A percentile compares a stretch with the other conserved stretches of the same genome.
Conservation (phyloP, 352 stramenopile genomes). For the Thalassiosira livingstoniorum region DNA sequence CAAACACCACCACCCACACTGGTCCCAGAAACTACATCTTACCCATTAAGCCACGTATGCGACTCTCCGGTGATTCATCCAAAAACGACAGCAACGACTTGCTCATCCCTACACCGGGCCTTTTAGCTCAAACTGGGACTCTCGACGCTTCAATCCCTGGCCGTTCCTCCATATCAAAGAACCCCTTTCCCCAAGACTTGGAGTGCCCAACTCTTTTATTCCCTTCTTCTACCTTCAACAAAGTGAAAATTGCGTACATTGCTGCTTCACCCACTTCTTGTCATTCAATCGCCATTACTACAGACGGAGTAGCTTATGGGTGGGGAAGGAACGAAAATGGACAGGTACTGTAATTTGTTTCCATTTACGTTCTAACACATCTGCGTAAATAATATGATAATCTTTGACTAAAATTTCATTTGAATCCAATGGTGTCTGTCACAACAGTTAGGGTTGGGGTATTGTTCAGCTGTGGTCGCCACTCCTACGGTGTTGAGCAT, state of each 20-base stretch:
- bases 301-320: constrained; percentile 69
- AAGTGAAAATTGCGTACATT: constrained; percentile 61
- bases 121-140: constrained; percentile 81
- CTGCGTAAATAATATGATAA: too few relatives aligned
- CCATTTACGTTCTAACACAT: too few relatives aligned
- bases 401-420: too few relatives aligned
- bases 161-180: constrained; percentile 38
- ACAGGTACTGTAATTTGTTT: too few relatives aligned
- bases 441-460: constrained; percentile 59
- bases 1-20: background rate
- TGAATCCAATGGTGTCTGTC: too few relatives aligned
- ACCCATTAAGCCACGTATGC: constrained; percentile 20
- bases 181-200: constrained; percentile 44
- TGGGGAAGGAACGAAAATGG: constrained; percentile 80
- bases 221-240: constrained; percentile 38
- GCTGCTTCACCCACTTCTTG: constrained; percentile 62
- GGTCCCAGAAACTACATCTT: constrained; percentile 42
- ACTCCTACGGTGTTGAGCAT: constrained; percentile 45
- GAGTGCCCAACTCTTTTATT: constrained; percentile 68
- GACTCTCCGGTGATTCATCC: background rate
- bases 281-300: constrained; percentile 77
- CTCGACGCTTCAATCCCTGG: constrained; percentile 72
- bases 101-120: constrained; percentile 16
- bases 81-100: constrained; percentile 18
- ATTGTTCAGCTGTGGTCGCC: constrained; percentile 37